Base-by-base conservation (phyloP, 192 early-diverging fungal genomes). In the Backusella tuberculispora region DNA sequence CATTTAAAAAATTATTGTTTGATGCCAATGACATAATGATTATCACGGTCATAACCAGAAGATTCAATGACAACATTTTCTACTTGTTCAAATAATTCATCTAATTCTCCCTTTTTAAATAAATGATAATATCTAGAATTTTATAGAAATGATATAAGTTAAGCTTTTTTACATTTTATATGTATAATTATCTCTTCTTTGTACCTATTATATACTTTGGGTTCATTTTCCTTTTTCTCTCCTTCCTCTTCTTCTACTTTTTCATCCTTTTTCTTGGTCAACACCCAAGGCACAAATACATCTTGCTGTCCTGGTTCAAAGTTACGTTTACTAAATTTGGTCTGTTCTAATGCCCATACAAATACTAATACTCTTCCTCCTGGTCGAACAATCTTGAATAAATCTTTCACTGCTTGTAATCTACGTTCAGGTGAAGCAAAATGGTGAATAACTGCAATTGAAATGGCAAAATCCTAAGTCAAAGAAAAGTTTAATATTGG, bases 271-370 rank as follows among this genome's bases (percentile, higher is more conserved):
- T 86, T 79, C 64, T 84, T 86, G 17, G 92, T 89, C 73, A 95
- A 82, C 14, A 88, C 88, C 97, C 97, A 99, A 5, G 95, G 93
- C 1, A 99, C 96, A 84, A 98, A 90, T 0, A 96, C 93, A 77
- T 99, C 97, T 80, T 99, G 96, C 14, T 87, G 79, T 43, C 80
- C 80, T 43, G 80, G 82, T 19, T 94, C 90, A 81, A 97, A 99
- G 74, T 91, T 90, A 4, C 96, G 88, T 64, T 92, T 89, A 26
- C 74, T 82, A 10, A 88, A 89, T 53, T 90, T 83, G 7, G 74
- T 76, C 82, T 99, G 97, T 78, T 99, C 97, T 81, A 98, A 77
- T 17, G 97, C 97, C 97, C 97, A 99, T 1, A 96, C 97, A 87
- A 96, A 98, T 17, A 97, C 89, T 44, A 99, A 81, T 9, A 93